Base-by-base conservation (phyloP, 2,329 filamentous ascomycete species). In the Apiospora saccharicola region DNA sequence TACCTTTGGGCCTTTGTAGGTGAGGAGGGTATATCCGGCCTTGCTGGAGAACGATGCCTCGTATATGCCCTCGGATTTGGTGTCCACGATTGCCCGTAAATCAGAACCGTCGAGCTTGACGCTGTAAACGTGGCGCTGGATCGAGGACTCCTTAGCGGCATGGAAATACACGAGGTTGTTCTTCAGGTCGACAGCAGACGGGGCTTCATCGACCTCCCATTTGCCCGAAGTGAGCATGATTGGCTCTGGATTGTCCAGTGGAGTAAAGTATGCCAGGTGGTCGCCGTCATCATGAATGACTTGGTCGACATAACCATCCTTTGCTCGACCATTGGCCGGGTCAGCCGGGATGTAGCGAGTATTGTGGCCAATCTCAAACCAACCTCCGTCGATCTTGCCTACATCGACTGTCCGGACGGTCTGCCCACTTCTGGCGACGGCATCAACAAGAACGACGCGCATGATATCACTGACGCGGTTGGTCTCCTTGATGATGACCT, bases 391-490 rank as follows among this genome's bases (percentile, higher is more conserved):
- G n/a, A 98, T 86, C 72, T 92, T 88, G 75, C 91, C 90, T 68
- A 98, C 90, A 81, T 99, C 91, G 68, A 94, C 89, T 26, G 91
- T 92, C 75, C 96, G 89, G 68, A 98, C 91, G 0, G 93, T 92
- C 81, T 92, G 93, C 43, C 94, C 95, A 26, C 89, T 91, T 68
- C 94, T 91, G 3, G 87, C 84, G 30, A 86, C 83, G 6, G 96
- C 93, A 79, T 99, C 94, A 71, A 98, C 91, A 7, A 98, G 86
- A 8, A 97, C 91, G 37, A 98, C 91, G 75, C 94, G 94, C 80
- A 98, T 88, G n/a, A 94, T 82, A 78, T 98, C 95, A 80, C 95
- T 98, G 77, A 98, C 94, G 70, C 96, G 91, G 81, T 99, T 99
- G 0, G 95, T 98, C 82, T 97, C 93, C 76, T 96, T 94, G 76